Conservation (phyloP, 495 filamentous ascomycete species). For the Terfezia boudieri region DNA sequence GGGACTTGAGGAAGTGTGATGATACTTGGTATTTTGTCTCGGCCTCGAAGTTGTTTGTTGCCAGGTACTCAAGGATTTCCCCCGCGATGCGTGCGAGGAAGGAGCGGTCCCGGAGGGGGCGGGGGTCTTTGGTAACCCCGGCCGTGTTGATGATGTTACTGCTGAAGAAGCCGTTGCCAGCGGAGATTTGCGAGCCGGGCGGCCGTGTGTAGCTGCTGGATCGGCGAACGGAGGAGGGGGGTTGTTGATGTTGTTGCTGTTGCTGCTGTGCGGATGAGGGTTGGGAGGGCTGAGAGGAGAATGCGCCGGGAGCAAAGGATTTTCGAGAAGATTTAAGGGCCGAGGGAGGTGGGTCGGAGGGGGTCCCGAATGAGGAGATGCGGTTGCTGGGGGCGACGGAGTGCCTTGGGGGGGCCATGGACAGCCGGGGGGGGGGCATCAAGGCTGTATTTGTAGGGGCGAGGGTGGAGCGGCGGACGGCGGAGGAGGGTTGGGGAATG, state of each 20-base stretch:
- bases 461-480: slow-evolving; percentile 73
- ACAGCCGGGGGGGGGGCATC: slow-evolving; percentile 62
- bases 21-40: slow-evolving; percentile 83
- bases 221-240: slow-evolving; percentile 37
- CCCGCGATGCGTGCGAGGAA: slow-evolving; percentile 64
- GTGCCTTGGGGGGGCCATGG: slow-evolving; percentile 46
- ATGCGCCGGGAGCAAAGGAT: slow-evolving; percentile 46
- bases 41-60: slow-evolving; percentile 83
- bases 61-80: slow-evolving; percentile 76
- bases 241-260: slow-evolving; percentile 18
- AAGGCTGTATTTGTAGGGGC: slow-evolving; percentile 49
- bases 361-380: slow-evolving; percentile 57
- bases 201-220: slow-evolving; percentile 68
- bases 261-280: background rate
- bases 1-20: slow-evolving; percentile 67
- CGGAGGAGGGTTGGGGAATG: slow-evolving; percentile 77
- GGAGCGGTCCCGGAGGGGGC: slow-evolving; percentile 59
- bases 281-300: slow-evolving; percentile 7
- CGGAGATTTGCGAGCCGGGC: slow-evolving; percentile 33
- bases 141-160: slow-evolving; percentile 40
- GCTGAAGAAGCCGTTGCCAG: slow-evolving; percentile 56
- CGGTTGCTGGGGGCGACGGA: slow-evolving; percentile 63
- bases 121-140: slow-evolving; percentile 65
- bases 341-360: slow-evolving; percentile 53
- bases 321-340: slow-evolving; percentile 37